Base-by-base conservation (phyloP, 2,329 filamentous ascomycete species). In the Sporothrix inflata region DNA sequence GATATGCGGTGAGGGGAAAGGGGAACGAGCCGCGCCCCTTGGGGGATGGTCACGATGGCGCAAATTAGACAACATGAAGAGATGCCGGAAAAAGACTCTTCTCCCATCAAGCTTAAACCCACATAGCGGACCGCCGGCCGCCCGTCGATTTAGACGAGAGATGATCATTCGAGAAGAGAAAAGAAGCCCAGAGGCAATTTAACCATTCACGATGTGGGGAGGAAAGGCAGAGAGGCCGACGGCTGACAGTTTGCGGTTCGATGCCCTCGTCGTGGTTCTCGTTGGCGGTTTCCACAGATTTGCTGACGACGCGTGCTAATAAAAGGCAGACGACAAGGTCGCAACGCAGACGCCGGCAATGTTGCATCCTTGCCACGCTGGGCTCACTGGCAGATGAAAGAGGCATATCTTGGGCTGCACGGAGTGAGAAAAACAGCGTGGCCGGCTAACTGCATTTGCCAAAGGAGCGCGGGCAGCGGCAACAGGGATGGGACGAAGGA, bases 341-440 rank as follows among this genome's bases (percentile, higher is more conserved):
- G n/a, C 5, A 65, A 66, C 21, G 60, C 60, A 49, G 63, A 34
- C n/a, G 60, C n/a, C 57, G 57, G 38, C 57, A 45, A 65, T 45
- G 60, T 65, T 45, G n/a, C 57, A 63, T 61, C 57, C 57, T 24
- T 63, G 7, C 57, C 34, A 63, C 34, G 34, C 57, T 42, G 57
- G 19, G 57, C 57, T 42, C 34, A 63, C 34, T 40, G 57, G 57
- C 57, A 63, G 16, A 60, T 60, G 55, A 60, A 42, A 24, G 11
- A 19, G 27, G 16, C 27, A 38, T 47, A 14, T 47, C 45, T 47
- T 51, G n/a, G n/a, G 8, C 49, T 53, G 49, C 7, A 27, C 49
- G 9, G 49, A 24, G 49, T 38, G 30, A 60, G 55, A 38, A 27
- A 27, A 16, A 60, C 55, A 38, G 38, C 55, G 55, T 30, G 57